Evolutionary conservation across 257 asterid genomes (phyloP), one percentile per base, ranked within the genome.

Genomic region (Gentiana dahurica): DNA sequence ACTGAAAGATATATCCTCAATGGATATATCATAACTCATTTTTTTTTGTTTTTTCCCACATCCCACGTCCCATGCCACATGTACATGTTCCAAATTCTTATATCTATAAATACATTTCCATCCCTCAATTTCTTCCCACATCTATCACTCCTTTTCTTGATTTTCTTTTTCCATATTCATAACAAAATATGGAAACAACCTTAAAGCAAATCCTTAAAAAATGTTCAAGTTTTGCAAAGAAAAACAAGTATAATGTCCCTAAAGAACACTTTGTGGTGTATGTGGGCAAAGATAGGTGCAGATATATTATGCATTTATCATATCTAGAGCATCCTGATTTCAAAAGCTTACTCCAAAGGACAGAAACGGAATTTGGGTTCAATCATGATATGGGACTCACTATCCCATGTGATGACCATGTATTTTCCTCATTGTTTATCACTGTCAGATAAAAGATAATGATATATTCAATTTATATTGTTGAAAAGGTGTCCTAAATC

Each of bases 331-430:
- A 72, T 12, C 81, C 89, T 1, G 73, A 73, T 51, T 85, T 85
- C 15, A 91, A 76, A 33, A 68, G 46, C 39, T 64, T 85, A 68
- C 75, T 82, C 10, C 92, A 69, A 49, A 55, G 70, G 51, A 88
- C 92, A 0, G 95, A 82, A 50, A 92, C 82, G 54, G 95, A 85
- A 60, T 85, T 80, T 48, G 92, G 95, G 2, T 85, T 82, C 39
- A 67, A 74, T n/a, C 88, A 85, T 52, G 79, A 80, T 1, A 78
- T 62, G 77, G 92, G 92, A 9, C 72, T 85, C 41, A 85, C 95
- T 15, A 64, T 85, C 49, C 95, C 95, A 36, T 82, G 95, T 50
- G 80, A 78, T 57, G 95, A 85, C 62, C 65, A 78, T 54, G 75
- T 69, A 63, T 85, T 85, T 48, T 82, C 85, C 76, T 80, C 83